Percentiles rank a stretch among this genome's conserved stretches.
Evolutionary conservation across 225 moss, liverwort and hornwort genomes (phyloP).

Genomic region (Neckera pumila): DNA sequence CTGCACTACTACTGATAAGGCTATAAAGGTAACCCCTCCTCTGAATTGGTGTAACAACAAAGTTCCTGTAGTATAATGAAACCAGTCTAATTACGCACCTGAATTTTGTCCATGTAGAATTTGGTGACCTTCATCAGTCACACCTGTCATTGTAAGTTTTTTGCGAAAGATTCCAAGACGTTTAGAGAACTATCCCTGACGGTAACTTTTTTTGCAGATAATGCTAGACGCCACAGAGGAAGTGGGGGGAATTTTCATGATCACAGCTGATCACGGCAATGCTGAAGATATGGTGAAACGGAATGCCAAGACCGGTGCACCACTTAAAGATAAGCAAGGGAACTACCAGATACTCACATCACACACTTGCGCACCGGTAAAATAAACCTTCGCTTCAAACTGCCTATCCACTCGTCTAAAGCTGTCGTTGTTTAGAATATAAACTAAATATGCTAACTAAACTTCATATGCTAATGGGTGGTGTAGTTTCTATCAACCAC

Average conservation of each 20-base stretch:
- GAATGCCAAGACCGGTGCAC: constrained; percentile 46
- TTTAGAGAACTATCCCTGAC: background rate
- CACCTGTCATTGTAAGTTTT: background rate
- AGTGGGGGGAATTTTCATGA: constrained; percentile 46
- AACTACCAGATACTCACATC: constrained; percentile 49
- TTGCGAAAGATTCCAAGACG: background rate
- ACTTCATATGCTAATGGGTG: background rate
- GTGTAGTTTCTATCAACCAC: background rate
- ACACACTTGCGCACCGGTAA: constrained; percentile 54
- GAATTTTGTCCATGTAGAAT: background rate
- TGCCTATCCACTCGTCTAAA: background rate
- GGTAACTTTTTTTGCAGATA: constrained; percentile 18
- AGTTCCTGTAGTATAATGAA: background rate
- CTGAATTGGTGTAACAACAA: background rate
- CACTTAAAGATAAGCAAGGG: constrained; percentile 45
- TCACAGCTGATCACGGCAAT: constrained; percentile 62
- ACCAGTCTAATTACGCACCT: background rate
- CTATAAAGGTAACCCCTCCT: constrained; percentile 29
- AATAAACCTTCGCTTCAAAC: background rate
- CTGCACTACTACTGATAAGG: constrained; percentile 37
- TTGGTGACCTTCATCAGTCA: background rate
- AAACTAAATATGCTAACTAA: background rate
- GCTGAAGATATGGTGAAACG: constrained; percentile 70
- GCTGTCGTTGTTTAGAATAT: background rate
- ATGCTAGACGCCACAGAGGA: constrained; percentile 51